These are phyloP conservation scores for Penicillium subrubescens DNA, from an alignment of 495 filamentous ascomycete genomes.

Conservation along the genomic window DNA sequence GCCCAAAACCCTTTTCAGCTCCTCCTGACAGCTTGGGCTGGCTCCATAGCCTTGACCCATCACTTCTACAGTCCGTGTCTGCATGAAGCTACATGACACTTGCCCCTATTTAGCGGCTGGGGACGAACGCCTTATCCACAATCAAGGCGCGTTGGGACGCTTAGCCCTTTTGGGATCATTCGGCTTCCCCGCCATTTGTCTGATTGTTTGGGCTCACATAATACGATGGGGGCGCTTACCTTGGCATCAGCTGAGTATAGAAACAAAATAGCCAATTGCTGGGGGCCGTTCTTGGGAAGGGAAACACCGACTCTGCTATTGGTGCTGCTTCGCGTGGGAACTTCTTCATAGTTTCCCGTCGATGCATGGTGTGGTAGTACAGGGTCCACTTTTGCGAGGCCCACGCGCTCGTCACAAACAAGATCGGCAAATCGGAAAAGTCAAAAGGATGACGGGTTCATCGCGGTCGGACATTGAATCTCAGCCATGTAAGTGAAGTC, in stretches of 20 bases:
- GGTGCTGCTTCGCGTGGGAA: background rate
- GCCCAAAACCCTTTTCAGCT: background rate
- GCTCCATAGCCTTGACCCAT: conserved; percentile 1
- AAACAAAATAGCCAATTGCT: background rate
- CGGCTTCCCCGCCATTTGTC: conserved; percentile 5
- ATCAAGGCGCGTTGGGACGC: background rate
- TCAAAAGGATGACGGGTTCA: background rate
- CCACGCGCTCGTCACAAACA: background rate
- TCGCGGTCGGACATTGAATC: background rate
- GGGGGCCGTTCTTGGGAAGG: background rate
- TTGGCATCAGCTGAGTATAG: conserved; percentile 4
- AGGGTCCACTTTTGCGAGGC: background rate
- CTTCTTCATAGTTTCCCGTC: background rate
- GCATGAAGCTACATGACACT: conserved; percentile 6
- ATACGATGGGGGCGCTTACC: background rate
- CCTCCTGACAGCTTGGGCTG: background rate
- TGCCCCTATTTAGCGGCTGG: background rate
- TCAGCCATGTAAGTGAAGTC: background rate
- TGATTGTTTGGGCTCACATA: conserved; percentile 5
- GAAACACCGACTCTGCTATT: background rate
- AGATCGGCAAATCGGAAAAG: background rate
- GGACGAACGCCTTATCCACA: background rate
- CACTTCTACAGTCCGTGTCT: background rate
- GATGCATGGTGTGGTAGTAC: background rate
- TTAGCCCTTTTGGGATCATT: background rate